Evolutionary conservation across 75 land plant genomes (phyloP).

Genomic region (Selaginella tamariscina): DNA sequence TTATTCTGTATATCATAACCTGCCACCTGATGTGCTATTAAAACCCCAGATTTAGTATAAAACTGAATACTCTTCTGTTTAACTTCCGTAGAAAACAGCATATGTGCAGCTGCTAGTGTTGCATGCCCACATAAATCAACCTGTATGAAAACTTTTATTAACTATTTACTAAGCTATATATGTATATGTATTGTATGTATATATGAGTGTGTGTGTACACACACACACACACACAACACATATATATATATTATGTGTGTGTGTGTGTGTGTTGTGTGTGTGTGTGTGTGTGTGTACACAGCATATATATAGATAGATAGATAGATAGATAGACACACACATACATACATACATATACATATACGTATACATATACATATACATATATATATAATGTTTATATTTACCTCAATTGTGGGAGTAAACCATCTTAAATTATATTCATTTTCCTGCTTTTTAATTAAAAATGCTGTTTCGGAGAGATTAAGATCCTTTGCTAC

Average conservation of each 20-base stretch:
- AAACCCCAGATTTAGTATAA: slow-evolving; percentile 37
- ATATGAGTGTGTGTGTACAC: too few relatives aligned
- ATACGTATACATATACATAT: background rate
- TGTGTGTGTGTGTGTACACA: background rate
- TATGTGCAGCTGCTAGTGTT: slow-evolving; percentile 37
- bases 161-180: too few relatives aligned
- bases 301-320: too few relatives aligned
- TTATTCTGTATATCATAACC: slow-evolving; percentile 15
- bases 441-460: slow-evolving; percentile 21
- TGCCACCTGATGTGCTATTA: slow-evolving; percentile 38
- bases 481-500: slow-evolving; percentile 72
- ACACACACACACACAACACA: too few relatives aligned
- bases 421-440: slow-evolving; percentile 78
- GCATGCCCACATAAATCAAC: slow-evolving; percentile 47
- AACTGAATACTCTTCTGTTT: slow-evolving; percentile 31
- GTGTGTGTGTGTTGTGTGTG: too few relatives aligned
- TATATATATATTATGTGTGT: too few relatives aligned
- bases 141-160: slow-evolving; percentile 21
- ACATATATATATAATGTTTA: background rate
- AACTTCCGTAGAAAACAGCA: slow-evolving; percentile 29
- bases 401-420: slow-evolving; percentile 48
- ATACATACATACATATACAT: background rate
- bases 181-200: too few relatives aligned
- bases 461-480: slow-evolving; percentile 47
- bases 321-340: background rate